A percentile compares a stretch with the other conserved stretches of the same genome.
Conservation (phyloP, 1,139 yeast species). For the Pichia sp. region DNA sequence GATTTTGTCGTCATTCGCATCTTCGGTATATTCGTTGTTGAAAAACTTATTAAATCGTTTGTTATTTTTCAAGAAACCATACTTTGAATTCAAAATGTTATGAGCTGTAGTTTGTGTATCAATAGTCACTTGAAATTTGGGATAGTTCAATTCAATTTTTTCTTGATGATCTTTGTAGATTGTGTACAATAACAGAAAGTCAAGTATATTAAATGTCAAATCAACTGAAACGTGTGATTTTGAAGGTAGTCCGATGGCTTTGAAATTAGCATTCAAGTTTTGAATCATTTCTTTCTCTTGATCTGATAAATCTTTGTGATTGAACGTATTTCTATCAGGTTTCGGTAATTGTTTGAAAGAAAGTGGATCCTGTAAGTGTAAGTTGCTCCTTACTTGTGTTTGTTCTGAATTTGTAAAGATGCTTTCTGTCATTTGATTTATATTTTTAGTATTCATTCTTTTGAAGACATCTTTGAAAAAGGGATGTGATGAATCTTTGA, state of each 20-base stretch:
- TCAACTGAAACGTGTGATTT: too few species aligned
- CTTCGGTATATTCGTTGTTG: background rate
- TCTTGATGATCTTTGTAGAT: background rate
- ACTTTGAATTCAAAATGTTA: background rate
- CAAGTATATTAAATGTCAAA: background rate
- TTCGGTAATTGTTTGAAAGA: too few species aligned
- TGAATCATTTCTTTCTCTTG: too few species aligned
- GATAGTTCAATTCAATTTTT: background rate
- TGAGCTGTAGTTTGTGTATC: background rate
- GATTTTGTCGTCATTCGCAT: constrained; percentile 1
- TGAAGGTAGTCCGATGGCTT: too few species aligned
- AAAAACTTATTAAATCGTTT: constrained; percentile 14
- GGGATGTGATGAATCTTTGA: constrained; percentile 10
- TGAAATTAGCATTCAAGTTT: too few species aligned
- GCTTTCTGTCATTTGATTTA: background rate
- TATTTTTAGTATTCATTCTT: background rate
- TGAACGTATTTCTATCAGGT: background rate
- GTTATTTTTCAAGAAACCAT: constrained; percentile 5
- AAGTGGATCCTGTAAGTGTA: too few species aligned
- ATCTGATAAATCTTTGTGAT: background rate
- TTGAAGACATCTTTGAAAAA: constrained; percentile 8
- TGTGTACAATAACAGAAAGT: background rate
- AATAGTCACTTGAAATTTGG: background rate
- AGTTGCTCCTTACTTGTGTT: too few species aligned
- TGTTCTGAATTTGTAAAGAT: background rate